These are phyloP conservation scores for Fraxinus platypoda DNA, from an alignment of 305 asterid species.

Conservation along the genomic window DNA sequence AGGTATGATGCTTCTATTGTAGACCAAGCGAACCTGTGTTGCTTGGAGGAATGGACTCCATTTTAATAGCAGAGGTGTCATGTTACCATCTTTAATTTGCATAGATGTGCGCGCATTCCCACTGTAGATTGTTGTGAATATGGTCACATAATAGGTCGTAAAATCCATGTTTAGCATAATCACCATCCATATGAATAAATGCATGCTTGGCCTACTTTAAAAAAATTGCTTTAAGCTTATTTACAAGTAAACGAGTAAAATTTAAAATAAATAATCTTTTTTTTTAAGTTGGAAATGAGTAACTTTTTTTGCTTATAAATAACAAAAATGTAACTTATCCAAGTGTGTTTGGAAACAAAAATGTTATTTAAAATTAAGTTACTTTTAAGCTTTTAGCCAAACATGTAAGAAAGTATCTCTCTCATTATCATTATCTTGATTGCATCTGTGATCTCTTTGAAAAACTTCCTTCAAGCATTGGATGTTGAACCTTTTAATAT, in stretches of 20 bases:
- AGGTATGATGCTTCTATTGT: constrained; percentile 51
- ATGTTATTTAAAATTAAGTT: not conserved
- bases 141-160: not conserved
- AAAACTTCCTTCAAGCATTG: not conserved
- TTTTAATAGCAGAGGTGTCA: not conserved
- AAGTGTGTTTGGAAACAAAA: not conserved
- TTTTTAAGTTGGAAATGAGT: not conserved
- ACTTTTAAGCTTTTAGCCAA: not conserved
- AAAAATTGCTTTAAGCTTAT: not conserved
- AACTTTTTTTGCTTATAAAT: not conserved
- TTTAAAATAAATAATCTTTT: not conserved
- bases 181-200: not conserved
- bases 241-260: not conserved
- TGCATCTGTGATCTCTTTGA: not conserved
- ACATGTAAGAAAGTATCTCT: not conserved
- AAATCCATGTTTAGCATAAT: not conserved
- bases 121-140: not conserved
- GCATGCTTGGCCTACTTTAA: not conserved
- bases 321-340: not conserved
- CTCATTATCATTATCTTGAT: not conserved
- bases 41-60: not conserved
- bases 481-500: not conserved
- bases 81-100: not conserved
- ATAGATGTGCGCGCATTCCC: not conserved
- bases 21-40: not conserved